Conservation (phyloP, 1,284 basidiomycete genomes). For the Ceratobasidium sp. region DNA sequence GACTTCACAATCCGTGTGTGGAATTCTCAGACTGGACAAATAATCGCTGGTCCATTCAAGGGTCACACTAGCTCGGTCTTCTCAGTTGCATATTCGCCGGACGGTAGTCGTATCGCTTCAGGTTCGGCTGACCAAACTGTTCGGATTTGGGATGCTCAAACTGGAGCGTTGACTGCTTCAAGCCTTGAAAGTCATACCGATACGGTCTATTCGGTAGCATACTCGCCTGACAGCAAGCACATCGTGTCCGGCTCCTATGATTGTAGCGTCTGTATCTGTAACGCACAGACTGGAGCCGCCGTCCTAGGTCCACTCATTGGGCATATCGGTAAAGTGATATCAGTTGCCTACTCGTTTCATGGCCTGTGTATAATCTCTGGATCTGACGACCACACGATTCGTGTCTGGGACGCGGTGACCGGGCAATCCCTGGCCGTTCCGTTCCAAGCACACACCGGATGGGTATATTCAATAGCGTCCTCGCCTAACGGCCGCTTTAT, state of each 20-base stretch:
- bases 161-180: neutral
- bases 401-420: constrained; percentile 38
- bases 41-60: neutral
- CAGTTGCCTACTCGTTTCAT: constrained; percentile 72
- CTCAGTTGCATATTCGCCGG: constrained; percentile 9
- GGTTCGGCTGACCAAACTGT: neutral
- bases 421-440: neutral
- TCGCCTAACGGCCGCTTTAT: neutral
- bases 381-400: constrained; percentile 16
- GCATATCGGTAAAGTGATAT: constrained; percentile 75
- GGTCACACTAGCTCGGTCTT: neutral
- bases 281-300: neutral
- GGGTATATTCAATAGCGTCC: neutral
- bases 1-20: too few relatives aligned
- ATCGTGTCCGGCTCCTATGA: constrained; percentile 5
- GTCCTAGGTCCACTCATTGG: neutral
- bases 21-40: constrained; percentile 2
- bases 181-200: neutral
- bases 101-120: neutral
- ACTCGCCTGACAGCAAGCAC: neutral
- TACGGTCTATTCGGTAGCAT: neutral
- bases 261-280: neutral
- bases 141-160: neutral
- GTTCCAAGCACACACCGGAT: too few relatives aligned
- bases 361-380: constrained; percentile 29